phyloP scores from a whole-genome alignment of 345 rosid genomes.

The Raphanus raphanistrum region DNA sequence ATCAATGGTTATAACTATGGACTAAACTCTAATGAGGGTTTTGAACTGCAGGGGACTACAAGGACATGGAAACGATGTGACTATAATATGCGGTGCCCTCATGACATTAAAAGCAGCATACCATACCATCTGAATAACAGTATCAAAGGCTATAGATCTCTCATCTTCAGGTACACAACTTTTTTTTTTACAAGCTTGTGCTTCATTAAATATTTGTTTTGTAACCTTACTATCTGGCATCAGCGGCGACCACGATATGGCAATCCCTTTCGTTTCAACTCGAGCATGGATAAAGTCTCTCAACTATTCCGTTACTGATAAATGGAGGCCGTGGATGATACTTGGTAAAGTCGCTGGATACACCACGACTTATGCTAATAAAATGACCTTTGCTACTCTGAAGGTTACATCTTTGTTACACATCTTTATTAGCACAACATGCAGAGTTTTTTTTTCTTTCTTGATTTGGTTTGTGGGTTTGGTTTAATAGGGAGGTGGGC shows the following conservation, averaged over 20 bases:
- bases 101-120: conserved; percentile 29
- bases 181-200: neutral
- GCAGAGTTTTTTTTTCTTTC: neutral
- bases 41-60: conserved; percentile 13
- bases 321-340: conserved; percentile 65
- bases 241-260: conserved; percentile 71
- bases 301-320: conserved; percentile 50
- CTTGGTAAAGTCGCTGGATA: conserved; percentile 50
- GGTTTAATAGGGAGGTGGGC: conserved; percentile 59
- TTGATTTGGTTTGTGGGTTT: neutral
- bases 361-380: conserved; percentile 41
- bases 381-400: conserved; percentile 68
- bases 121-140: conserved; percentile 27
- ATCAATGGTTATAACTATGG: neutral
- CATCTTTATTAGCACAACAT: neutral
- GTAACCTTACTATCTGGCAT: neutral
- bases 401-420: conserved; percentile 41
- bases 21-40: neutral
- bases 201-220: neutral
- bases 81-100: neutral
- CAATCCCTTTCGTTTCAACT: conserved; percentile 50
- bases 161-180: neutral
- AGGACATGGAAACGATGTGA: conserved; percentile 25
- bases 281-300: conserved; percentile 62
- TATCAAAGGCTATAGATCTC: conserved; percentile 31